These are phyloP conservation scores for Dioszegia crocea DNA, from an alignment of 768 basidiomycete species.

Conservation along the genomic window DNA sequence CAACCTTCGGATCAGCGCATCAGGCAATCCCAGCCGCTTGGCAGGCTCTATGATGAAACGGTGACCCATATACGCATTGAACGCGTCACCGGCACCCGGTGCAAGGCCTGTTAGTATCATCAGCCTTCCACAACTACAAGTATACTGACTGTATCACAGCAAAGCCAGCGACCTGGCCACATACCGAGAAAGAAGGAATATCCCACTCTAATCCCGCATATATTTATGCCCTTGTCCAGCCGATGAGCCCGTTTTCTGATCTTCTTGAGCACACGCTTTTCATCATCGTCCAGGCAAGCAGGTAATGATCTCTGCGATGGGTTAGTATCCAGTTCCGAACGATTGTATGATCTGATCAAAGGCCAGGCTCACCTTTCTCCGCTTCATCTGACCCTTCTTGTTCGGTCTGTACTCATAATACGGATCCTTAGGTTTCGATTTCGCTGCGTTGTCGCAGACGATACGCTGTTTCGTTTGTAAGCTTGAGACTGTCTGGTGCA, in stretches of 20 bases:
- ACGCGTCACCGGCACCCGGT: constrained; percentile 43
- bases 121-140: neutral
- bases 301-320: constrained; percentile 65
- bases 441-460: constrained; percentile 4
- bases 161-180: too few relatives aligned
- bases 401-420: constrained; percentile 65
- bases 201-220: constrained; percentile 74
- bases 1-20: constrained; percentile 71
- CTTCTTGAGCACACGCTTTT: constrained; percentile 67
- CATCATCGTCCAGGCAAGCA: constrained; percentile 69
- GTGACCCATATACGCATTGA: constrained; percentile 56
- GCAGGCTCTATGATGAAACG: constrained; percentile 71
- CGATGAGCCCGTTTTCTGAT: constrained; percentile 73
- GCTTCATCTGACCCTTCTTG: constrained; percentile 58
- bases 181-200: constrained; percentile 55
- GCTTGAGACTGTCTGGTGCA: too few relatives aligned
- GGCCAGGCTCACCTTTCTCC: constrained; percentile 56
- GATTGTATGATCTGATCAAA: constrained; percentile 30
- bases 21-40: constrained; percentile 64
- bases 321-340: too few relatives aligned
- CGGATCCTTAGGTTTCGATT: constrained; percentile 62
- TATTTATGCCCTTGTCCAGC: constrained; percentile 77
- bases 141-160: constrained; percentile 25
- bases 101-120: constrained; percentile 35
- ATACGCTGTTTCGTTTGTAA: neutral